phyloP scores from a whole-genome alignment of 495 filamentous ascomycete genomes.

The Trichoderma gamsii region DNA sequence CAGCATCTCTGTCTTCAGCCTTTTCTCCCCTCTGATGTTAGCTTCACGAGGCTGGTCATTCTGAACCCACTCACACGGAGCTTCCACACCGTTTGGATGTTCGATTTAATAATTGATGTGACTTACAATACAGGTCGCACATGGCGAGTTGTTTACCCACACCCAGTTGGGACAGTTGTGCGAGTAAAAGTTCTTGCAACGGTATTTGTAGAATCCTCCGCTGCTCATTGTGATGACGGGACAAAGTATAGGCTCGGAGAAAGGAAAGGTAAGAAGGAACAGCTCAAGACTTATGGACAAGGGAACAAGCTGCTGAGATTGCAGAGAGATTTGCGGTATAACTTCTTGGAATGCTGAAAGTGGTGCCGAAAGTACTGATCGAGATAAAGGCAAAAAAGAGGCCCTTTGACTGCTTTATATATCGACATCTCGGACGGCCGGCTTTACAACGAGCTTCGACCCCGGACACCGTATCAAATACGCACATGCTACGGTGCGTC shows the following conservation, averaged over 20 bases:
- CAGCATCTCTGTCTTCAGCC: conserved; percentile 46
- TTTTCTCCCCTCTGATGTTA: neutral
- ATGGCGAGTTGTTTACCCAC: conserved; percentile 52
- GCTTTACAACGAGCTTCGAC: no score
- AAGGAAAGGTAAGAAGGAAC: neutral
- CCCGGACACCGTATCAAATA: neutral
- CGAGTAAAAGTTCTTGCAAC: conserved; percentile 55
- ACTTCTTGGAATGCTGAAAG: neutral
- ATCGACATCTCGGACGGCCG: neutral
- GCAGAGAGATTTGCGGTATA: neutral
- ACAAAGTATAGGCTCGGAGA: neutral
- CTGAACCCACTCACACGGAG: neutral
- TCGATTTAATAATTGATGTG: neutral
- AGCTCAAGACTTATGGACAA: neutral
- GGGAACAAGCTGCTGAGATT: neutral
- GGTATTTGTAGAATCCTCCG: conserved; percentile 55
- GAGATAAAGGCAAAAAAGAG: neutral
- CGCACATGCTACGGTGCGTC: neutral
- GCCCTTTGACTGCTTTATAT: neutral
- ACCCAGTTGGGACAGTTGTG: conserved; percentile 58
- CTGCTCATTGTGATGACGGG: conserved; percentile 29
- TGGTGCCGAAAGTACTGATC: neutral
- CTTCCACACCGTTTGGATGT: neutral
- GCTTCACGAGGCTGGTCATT: conserved; percentile 7
- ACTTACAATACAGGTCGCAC: conserved; percentile 52